phyloP scores from a whole-genome alignment of 2,329 filamentous ascomycete genomes.

The Cladosporium colombiae region DNA sequence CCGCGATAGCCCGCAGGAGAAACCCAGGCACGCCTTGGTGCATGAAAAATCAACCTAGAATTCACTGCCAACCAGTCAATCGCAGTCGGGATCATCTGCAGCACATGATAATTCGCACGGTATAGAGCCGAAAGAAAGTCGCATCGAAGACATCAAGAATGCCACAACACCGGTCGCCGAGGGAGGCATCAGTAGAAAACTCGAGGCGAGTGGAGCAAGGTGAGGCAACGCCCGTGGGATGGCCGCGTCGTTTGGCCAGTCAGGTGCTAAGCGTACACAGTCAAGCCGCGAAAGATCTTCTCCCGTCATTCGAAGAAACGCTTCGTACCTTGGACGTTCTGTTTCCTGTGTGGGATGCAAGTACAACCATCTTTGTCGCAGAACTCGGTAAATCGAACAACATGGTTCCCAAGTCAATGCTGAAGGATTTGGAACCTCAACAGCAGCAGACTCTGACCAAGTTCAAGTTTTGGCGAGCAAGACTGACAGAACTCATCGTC shows the following conservation, averaged over 20 bases:
- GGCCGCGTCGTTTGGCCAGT: no score
- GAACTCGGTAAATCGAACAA: not conserved
- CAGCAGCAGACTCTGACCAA: slow-evolving; percentile 1
- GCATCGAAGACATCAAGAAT: not conserved
- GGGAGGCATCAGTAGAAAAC: not conserved
- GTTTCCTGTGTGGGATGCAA: not conserved
- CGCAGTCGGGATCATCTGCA: no score
- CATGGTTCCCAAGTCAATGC: not conserved
- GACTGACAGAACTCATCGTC: not conserved
- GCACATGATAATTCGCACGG: no score
- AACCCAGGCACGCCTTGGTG: not conserved
- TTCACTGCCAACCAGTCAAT: not conserved
- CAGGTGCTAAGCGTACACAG: not conserved
- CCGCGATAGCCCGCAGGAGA: not conserved
- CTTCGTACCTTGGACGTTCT: slow-evolving; percentile 1
- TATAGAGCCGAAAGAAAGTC: no score
- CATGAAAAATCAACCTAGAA: not conserved
- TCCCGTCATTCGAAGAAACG: slow-evolving; percentile 1
- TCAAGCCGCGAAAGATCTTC: not conserved
- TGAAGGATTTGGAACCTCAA: not conserved
- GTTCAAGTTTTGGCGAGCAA: slow-evolving; percentile 1
- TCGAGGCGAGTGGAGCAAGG: not conserved
- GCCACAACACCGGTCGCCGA: not conserved
- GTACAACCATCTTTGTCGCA: not conserved
- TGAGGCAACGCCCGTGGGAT: not conserved